Conservation (phyloP, 2,329 filamentous ascomycete genomes). For the Talaromyces sp. region DNA sequence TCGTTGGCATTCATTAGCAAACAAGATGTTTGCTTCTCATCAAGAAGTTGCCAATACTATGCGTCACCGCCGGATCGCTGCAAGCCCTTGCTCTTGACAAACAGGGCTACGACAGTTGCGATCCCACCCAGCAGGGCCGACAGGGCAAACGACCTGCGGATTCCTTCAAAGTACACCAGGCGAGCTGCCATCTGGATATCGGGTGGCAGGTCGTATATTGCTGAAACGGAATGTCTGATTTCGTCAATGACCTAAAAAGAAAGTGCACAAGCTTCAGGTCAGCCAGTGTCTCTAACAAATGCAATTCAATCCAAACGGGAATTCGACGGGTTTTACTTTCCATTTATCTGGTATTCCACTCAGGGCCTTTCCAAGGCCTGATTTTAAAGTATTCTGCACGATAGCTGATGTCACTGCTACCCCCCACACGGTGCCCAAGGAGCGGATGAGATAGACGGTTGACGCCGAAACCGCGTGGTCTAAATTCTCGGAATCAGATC, state of each 20-base stretch:
- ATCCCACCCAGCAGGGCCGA: conserved; percentile 50
- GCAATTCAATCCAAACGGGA: conserved; percentile 8
- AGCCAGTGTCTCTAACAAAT: conserved; percentile 18
- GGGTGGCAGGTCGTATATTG: conserved; percentile 50
- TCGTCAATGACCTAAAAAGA: conserved; percentile 52
- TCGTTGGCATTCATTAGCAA: background rate
- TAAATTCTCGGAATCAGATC: conserved; percentile 18
- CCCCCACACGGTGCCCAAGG: conserved; percentile 59
- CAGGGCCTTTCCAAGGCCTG: conserved; percentile 50
- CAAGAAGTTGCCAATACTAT: background rate
- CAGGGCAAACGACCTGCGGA: conserved; percentile 52
- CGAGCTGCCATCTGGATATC: conserved; percentile 54
- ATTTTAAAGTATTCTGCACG: conserved; percentile 56
- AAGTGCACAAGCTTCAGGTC: conserved; percentile 15
- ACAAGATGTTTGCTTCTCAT: background rate
- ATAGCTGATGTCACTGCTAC: conserved; percentile 60
- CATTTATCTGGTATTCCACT: conserved; percentile 54
- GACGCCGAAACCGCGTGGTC: conserved; percentile 61
- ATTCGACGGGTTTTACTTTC: conserved; percentile 42
- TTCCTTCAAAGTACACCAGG: conserved; percentile 56
- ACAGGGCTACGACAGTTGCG: conserved; percentile 45
- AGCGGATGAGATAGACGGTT: conserved; percentile 60
- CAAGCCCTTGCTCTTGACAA: conserved; percentile 37
- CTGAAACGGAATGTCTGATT: conserved; percentile 57
- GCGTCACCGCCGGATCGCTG: conserved; percentile 3